Percentiles rank a stretch among this genome's conserved stretches.
phyloP scores from a whole-genome alignment of 345 rosid species.

The Boechera divaricarpa region DNA sequence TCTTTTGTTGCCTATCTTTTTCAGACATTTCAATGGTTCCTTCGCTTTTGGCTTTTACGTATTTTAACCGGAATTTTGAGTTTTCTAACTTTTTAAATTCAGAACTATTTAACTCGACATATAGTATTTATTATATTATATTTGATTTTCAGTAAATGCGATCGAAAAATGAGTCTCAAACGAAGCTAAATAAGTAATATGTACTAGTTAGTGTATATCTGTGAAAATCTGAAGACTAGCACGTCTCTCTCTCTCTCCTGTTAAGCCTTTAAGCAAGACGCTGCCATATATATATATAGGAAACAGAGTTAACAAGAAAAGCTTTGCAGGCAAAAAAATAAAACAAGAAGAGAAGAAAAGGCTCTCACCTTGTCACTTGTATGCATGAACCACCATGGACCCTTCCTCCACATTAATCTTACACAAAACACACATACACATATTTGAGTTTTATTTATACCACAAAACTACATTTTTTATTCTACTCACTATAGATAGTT shows the following conservation, averaged over 20 bases:
- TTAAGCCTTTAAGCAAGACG: slow-evolving; percentile 35
- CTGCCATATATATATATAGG: slow-evolving; percentile 15
- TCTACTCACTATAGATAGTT: not conserved
- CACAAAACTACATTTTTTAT: slow-evolving; percentile 1
- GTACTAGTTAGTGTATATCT: not conserved
- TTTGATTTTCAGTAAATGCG: not conserved
- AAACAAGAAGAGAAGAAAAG: not conserved
- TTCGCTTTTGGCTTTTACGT: no score
- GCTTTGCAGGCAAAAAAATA: not conserved
- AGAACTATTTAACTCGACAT: not conserved
- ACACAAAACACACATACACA: slow-evolving; percentile 10
- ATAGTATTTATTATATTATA: not conserved
- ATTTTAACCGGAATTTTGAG: no score
- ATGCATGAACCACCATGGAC: slow-evolving; percentile 99
- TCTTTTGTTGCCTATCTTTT: no score
- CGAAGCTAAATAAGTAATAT: slow-evolving; percentile 9
- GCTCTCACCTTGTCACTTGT: slow-evolving; percentile 33
- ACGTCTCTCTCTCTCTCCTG: not conserved
- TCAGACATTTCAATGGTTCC: no score
- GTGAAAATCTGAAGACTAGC: slow-evolving; percentile 4
- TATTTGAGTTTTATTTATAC: not conserved
- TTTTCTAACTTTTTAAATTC: no score
- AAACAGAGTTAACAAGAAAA: slow-evolving; percentile 16
- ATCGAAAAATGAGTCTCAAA: not conserved
- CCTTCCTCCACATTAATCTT: slow-evolving; percentile 70